Conservation (phyloP, 352 stramenopile genomes). For the Stephanocyclus meneghinianus region DNA sequence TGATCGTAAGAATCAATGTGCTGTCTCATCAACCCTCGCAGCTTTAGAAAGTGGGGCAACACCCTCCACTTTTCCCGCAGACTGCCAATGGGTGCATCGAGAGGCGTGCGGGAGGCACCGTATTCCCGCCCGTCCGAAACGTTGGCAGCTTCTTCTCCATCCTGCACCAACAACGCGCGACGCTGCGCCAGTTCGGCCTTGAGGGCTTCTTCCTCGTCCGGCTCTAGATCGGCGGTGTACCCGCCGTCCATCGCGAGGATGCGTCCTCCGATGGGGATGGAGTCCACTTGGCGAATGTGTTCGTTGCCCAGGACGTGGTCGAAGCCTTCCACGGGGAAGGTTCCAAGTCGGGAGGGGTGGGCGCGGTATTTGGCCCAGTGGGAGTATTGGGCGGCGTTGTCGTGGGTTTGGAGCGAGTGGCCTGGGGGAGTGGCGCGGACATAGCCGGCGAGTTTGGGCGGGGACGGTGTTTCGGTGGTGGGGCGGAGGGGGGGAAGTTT, state of each 20-base stretch:
- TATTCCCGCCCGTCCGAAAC: slow-evolving; percentile 31
- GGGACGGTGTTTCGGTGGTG: not conserved
- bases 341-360: slow-evolving; percentile 35
- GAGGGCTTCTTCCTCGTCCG: slow-evolving; percentile 45
- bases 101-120: slow-evolving; percentile 39
- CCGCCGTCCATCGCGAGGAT: slow-evolving; percentile 25
- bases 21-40: slow-evolving; percentile 87
- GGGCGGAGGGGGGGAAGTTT: slow-evolving; percentile 2
- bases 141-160: not conserved
- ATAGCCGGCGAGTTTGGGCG: slow-evolving; percentile 13
- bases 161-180: slow-evolving; percentile 23
- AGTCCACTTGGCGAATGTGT: slow-evolving; percentile 53
- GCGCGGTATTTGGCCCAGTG: slow-evolving; percentile 56
- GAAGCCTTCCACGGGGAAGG: slow-evolving; percentile 67
- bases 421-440: slow-evolving; percentile 37
- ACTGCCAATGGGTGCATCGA: slow-evolving; percentile 76
- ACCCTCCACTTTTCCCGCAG: slow-evolving; percentile 96
- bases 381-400: slow-evolving; percentile 4
- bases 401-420: slow-evolving; percentile 22
- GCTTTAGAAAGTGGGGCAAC: slow-evolving; percentile 95
- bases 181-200: slow-evolving; percentile 34
- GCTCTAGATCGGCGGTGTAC: slow-evolving; percentile 17
- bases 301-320: slow-evolving; percentile 68
- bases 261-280: slow-evolving; percentile 31
- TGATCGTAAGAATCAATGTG: slow-evolving; percentile 99